phyloP scores from a whole-genome alignment of 495 filamentous ascomycete species.

The Penicillium paradoxum region DNA sequence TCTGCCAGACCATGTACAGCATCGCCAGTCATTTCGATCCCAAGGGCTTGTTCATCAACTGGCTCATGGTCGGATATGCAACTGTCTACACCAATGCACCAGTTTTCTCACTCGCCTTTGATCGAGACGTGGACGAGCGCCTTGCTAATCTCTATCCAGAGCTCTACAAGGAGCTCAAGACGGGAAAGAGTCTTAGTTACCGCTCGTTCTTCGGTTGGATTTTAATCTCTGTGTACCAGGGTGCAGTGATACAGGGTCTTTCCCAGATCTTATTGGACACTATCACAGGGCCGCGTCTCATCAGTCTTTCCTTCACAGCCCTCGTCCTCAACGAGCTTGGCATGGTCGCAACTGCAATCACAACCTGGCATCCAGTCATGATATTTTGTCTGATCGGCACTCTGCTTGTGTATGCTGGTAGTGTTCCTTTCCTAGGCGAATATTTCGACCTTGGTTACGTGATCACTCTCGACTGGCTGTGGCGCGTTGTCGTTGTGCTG shows the following conservation, averaged over 20 bases:
- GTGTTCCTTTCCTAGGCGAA: slow-evolving; percentile 77
- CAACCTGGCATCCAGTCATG: slow-evolving; percentile 97
- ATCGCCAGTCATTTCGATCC: slow-evolving; percentile 89
- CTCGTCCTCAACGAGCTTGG: slow-evolving; percentile 91
- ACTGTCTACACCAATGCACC: slow-evolving; percentile 93
- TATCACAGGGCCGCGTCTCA: slow-evolving; percentile 64
- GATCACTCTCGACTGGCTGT: slow-evolving; percentile 73
- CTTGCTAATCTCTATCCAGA: slow-evolving; percentile 95
- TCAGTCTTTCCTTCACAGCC: slow-evolving; percentile 86
- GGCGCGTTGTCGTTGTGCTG: slow-evolving; percentile 76
- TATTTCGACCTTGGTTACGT: slow-evolving; percentile 90
- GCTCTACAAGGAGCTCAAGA: slow-evolving; percentile 91
- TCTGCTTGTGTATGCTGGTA: slow-evolving; percentile 68
- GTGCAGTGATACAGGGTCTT: slow-evolving; percentile 86
- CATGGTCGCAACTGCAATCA: slow-evolving; percentile 95
- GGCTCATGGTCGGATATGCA: slow-evolving; percentile 95
- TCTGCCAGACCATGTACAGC: slow-evolving; percentile 96
- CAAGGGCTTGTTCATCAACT: slow-evolving; percentile 90
- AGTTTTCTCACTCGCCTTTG: slow-evolving; percentile 93
- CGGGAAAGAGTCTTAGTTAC: slow-evolving; percentile 78
- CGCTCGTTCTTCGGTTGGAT: slow-evolving; percentile 97
- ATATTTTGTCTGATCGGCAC: slow-evolving; percentile 78
- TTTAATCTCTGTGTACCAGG: slow-evolving; percentile 92
- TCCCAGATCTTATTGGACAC: slow-evolving; percentile 80
- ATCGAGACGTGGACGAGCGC: slow-evolving; percentile 89